These are phyloP conservation scores for Pterulicium gracile DNA, from an alignment of 1,284 basidiomycete genomes.

Conservation along the genomic window DNA sequence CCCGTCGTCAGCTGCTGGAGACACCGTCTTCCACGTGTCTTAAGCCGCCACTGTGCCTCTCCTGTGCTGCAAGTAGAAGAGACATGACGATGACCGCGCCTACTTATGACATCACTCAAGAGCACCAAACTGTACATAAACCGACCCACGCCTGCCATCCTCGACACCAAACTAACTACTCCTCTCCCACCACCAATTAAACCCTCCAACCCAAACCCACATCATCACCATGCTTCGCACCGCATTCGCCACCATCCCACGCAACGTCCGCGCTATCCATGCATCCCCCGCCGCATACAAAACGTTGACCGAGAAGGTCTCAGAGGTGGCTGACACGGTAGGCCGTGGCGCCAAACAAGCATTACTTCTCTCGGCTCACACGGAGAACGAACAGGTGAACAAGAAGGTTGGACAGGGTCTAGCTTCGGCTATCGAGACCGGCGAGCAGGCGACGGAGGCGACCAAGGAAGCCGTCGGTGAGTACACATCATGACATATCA, in stretches of 20 bases:
- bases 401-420: conserved; percentile 47
- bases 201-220: conserved; percentile 4
- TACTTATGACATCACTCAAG: neutral
- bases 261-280: conserved; percentile 30
- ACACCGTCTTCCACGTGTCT: too few species aligned
- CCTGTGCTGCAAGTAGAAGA: too few species aligned
- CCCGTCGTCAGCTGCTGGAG: too few species aligned
- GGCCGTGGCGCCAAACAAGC: too few species aligned
- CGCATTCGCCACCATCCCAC: conserved; percentile 13
- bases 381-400: too few species aligned
- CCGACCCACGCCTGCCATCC: neutral
- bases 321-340: conserved; percentile 49
- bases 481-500: too few species aligned
- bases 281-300: conserved; percentile 33
- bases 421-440: conserved; percentile 53
- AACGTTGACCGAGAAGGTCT: conserved; percentile 51
- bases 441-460: conserved; percentile 42
- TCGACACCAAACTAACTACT: neutral
- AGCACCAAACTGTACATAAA: neutral
- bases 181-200: neutral
- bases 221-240: conserved; percentile 15
- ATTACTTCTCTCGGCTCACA: too few species aligned
- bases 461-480: conserved; percentile 47
- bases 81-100: neutral
- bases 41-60: too few species aligned